Base-by-base conservation (phyloP, 2,329 filamentous ascomycete genomes). In the Incumbomyces delicatus region DNA sequence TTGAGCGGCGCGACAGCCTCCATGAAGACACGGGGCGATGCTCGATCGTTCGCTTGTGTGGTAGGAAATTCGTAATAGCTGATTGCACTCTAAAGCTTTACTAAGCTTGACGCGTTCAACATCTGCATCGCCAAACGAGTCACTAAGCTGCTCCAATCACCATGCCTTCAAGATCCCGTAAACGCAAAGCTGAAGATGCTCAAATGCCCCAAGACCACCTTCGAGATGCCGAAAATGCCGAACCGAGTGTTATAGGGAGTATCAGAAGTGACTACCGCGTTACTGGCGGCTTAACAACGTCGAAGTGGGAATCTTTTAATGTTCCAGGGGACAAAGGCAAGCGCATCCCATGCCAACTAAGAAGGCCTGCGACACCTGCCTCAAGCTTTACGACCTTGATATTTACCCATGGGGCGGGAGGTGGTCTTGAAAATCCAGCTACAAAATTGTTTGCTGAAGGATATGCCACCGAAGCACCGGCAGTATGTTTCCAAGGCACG, bases 371-470 rank as follows among this genome's bases (percentile, higher is more conserved):
- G 6, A 22, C 27, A 20, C 18, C 41, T 22, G 14, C 29, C 31
- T 20, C 41, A 33, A 34, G 11, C 41, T n/a, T 6, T 6, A 22
- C 8, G 14, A 29, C 22, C 10, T 38, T 57, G 18, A 44, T 57
- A 22, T 57, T 57, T 48, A 57, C 55, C 4, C 55, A 57, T 31
- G 55, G 55, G 17, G 53, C 55, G 1, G 55, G 55, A 12, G 55
- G 55, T 20, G 53, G 50, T 3, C 41, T 57, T 8, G 44, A 44
- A 1, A 51, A 53, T 3, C 45, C 55, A 0, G 53, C 53, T 7
- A 49, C 52, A 41, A 40, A 46, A 38, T 35, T 53, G 36, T 57
- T 57, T 41, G 49, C 50, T 0, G 35, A 46, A 7, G 55, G 55
- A 1, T 53, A 53, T 31, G 49, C 49, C 6, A 32, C 40, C 8